Percentiles rank a stretch among this genome's conserved stretches.
Conservation (phyloP, 116 monocot species). For the Phalaenopsis hybrid region DNA sequence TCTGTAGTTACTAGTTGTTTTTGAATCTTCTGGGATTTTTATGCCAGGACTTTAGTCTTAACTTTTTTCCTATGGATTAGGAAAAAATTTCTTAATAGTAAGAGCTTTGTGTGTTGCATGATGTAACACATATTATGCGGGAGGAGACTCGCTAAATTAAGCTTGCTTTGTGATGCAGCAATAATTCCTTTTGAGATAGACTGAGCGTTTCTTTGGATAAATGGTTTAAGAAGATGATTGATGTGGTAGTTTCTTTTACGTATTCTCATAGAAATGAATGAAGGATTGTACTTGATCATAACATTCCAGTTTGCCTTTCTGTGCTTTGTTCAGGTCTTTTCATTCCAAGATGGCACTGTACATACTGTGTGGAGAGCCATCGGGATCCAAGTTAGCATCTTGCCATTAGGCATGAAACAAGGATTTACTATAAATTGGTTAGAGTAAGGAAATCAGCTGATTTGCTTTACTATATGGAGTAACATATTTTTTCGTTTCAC, state of each 20-base stretch:
- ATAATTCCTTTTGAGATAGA: not conserved
- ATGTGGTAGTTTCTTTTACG: not conserved
- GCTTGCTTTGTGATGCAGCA: not conserved
- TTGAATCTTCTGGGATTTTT: not conserved
- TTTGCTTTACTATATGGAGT: not conserved
- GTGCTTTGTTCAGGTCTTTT: conserved; percentile 48
- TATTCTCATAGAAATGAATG: not conserved
- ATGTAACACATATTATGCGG: not conserved
- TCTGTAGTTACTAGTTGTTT: too few relatives aligned
- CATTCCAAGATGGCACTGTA: conserved; percentile 66
- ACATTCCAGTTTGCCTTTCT: not conserved
- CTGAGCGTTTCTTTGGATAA: not conserved
- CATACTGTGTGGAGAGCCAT: conserved; percentile 46
- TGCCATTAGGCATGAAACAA: conserved; percentile 25
- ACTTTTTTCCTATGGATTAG: not conserved
- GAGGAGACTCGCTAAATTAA: not conserved
- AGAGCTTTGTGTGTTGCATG: not conserved
- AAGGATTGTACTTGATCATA: not conserved
- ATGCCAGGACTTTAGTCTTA: not conserved
- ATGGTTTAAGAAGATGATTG: not conserved
- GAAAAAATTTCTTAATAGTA: not conserved
- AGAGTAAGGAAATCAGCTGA: conserved; percentile 45
- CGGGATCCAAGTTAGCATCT: conserved; percentile 37
- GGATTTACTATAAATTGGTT: conserved; percentile 62
- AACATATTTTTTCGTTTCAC: not conserved